A percentile compares a stretch with the other conserved stretches of the same genome.
Evolutionary conservation across 345 rosid genomes (phyloP).

Genomic region (Rubroshorea leprosula): DNA sequence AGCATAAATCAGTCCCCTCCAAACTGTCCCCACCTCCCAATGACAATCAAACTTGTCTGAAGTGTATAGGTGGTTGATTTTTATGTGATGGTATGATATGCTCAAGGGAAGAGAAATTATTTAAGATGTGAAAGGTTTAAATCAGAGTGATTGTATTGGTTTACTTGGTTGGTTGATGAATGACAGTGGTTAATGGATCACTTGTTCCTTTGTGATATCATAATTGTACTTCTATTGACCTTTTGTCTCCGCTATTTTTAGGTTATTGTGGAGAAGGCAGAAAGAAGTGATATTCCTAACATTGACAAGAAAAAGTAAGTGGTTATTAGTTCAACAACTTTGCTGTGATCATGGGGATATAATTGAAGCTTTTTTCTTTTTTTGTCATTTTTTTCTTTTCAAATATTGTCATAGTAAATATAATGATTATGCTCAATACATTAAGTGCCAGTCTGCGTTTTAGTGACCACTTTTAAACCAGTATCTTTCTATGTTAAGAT

Average conservation of each 20-base stretch:
- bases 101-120: no score
- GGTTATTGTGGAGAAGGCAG: constrained; percentile 86
- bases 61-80: background rate
- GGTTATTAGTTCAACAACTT: background rate
- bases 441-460: no score
- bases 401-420: no score
- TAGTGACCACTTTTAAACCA: no score
- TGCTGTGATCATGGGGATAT: background rate
- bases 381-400: background rate
- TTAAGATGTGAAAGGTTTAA: no score
- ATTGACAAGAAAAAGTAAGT: constrained; percentile 85
- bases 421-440: no score
- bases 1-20: background rate
- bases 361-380: background rate
- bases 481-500: no score
- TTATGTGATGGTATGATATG: no score
- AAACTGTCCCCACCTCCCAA: background rate
- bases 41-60: background rate
- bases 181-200: background rate
- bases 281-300: constrained; percentile 71
- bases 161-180: background rate
- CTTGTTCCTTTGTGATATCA: constrained; percentile 1
- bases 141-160: no score
- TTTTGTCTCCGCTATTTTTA: constrained; percentile 7
- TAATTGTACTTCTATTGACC: no score